Base-by-base conservation (phyloP, 2,329 filamentous ascomycete genomes). In the Arthrobotrys pseudoclavata region DNA sequence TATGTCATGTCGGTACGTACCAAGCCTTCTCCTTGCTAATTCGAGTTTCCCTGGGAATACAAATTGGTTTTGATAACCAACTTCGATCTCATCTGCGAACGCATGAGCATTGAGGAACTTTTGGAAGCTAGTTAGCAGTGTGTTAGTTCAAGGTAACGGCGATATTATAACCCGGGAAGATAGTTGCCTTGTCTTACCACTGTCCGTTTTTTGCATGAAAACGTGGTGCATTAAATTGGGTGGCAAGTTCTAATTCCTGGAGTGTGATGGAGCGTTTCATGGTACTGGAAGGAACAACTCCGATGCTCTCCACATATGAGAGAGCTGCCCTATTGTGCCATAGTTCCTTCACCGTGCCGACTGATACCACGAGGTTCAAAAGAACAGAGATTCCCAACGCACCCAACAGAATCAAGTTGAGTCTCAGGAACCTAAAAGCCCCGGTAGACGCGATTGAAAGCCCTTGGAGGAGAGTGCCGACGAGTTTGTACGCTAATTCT, bases 1-100 rank as follows among this genome's bases (percentile, higher is more conserved):
- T 20, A 99, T 86, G 82, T 98, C 94, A 83, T 99, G 93, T 1
- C 96, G 88, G 83, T 97, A 96, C 1, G 89, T 86, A 0, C 92
- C 95, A 0, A 99, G 88, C 24, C 91, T 89, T 84, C 97, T 92
- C 9, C 95, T 88, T n/a, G 93, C 93, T 45, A 91, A 89, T 61
- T 92, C 89, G 34, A 98, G 87, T 20, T 92, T 89, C 13, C 87
- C 87, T 0, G 90, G 88, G 6, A 88, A 87, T 9, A 87, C 85
- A 40, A 60, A 26, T 66, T 86, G 86, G 52, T 45, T 6, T 31
- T 52, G 69, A 4, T 62, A 29, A 15, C n/a, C 60, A n/a, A 31
- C 45, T 45, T 61, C 26, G 10, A 31, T 48, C 2, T 70, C 60
- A 45, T 76, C 64, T 4, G 60, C 34, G 24, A 70, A 45, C 12